Evolutionary conservation across 345 rosid genomes (phyloP).

Genomic region (Barbarea vulgaris): DNA sequence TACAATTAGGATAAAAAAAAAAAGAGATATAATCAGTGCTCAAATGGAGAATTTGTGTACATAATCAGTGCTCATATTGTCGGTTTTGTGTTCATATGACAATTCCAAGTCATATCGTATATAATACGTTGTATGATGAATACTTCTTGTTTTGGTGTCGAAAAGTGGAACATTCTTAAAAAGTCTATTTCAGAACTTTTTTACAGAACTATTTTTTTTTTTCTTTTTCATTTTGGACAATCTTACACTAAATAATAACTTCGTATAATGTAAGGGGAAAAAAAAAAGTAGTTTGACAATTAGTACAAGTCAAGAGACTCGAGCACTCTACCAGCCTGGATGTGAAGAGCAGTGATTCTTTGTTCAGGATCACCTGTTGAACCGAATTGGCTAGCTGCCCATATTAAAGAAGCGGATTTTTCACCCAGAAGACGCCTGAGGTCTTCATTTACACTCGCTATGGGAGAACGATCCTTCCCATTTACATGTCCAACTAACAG

Average conservation of each 20-base stretch:
- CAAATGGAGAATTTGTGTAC: background rate
- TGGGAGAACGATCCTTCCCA: slow-evolving; percentile 74
- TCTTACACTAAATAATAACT: slow-evolving; percentile 10
- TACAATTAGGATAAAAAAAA: background rate
- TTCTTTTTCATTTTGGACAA: background rate
- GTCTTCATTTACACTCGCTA: slow-evolving; percentile 85
- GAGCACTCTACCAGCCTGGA: slow-evolving; percentile 91
- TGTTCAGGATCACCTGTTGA: slow-evolving; percentile 87
- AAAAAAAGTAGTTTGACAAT: background rate
- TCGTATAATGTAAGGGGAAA: background rate
- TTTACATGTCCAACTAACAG: slow-evolving; percentile 89
- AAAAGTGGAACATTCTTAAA: background rate
- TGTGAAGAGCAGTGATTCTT: slow-evolving; percentile 77
- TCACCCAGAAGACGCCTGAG: slow-evolving; percentile 88
- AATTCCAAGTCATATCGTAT: background rate
- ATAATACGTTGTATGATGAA: background rate
- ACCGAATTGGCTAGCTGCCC: slow-evolving; percentile 98
- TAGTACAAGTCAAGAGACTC: slow-evolving; percentile 84
- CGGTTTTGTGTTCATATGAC: background rate
- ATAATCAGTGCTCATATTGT: background rate
- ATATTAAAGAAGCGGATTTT: slow-evolving; percentile 88
- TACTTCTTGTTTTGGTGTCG: background rate
- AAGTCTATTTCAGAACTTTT: background rate
- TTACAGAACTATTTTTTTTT: background rate
- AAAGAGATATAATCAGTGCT: background rate